These are phyloP conservation scores for Oropetium thomaeum DNA, from an alignment of 176 grass and related monocot species.

Conservation along the genomic window DNA sequence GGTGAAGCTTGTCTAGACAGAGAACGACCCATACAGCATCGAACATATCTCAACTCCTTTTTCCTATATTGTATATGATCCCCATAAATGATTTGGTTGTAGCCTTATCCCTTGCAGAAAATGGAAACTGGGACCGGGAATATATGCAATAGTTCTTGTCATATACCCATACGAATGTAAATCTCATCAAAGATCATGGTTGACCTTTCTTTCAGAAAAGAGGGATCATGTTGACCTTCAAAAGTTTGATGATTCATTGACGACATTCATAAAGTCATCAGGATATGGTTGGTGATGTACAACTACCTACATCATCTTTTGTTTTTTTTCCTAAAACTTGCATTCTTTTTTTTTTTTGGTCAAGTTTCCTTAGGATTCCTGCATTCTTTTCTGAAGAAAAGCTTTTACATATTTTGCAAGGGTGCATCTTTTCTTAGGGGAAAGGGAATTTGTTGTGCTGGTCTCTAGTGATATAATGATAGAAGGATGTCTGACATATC, in stretches of 20 bases:
- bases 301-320: neutral
- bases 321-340: neutral
- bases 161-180: no score
- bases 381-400: neutral
- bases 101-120: constrained; percentile 1
- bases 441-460: neutral
- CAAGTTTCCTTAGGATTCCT: neutral
- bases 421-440: neutral
- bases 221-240: constrained; percentile 12
- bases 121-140: neutral
- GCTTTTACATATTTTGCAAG: neutral
- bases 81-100: neutral
- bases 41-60: constrained; percentile 1
- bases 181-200: no score
- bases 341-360: neutral
- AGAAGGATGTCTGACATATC: neutral
- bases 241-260: constrained; percentile 10
- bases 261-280: neutral
- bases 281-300: neutral
- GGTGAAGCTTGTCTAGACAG: neutral
- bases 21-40: neutral
- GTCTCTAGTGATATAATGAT: neutral
- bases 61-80: neutral
- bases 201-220: no score
- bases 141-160: neutral